Conservation (phyloP, 306 rosid genomes). For the Fragaria vesca region DNA sequence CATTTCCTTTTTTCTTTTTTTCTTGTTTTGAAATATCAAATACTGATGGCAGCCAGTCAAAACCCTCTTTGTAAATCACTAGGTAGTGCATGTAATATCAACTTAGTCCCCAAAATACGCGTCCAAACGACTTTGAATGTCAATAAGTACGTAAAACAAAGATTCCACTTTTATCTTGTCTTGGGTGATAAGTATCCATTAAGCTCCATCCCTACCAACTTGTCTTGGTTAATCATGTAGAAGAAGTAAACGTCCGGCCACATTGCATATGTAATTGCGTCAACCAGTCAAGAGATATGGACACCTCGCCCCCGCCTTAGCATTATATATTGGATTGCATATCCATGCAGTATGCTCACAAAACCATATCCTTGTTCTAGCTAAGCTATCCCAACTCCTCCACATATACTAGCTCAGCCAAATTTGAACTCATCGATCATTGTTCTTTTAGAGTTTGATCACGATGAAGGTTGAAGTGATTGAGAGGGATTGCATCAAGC, state of each 20-base stretch:
- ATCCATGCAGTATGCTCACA: not conserved
- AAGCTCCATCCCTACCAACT: not conserved
- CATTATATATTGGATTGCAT: not conserved
- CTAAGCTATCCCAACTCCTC: not conserved
- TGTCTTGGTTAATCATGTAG: not conserved
- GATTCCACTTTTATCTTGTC: not conserved
- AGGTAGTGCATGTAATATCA: not conserved
- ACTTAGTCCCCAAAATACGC: not conserved
- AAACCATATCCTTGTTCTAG: not conserved
- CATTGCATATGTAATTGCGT: not conserved
- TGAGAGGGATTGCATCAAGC: slow-evolving; percentile 9
- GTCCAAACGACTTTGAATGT: not conserved
- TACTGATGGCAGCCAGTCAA: not conserved
- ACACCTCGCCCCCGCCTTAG: not conserved
- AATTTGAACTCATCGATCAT: not conserved
- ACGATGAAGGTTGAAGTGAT: slow-evolving; percentile 18
- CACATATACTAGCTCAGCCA: not conserved
- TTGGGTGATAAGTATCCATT: not conserved
- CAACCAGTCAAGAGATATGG: not conserved
- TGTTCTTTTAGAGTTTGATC: not conserved
- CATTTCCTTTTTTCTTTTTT: too few relatives aligned
- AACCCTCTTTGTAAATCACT: not conserved
- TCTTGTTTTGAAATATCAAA: not conserved
- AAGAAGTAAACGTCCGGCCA: not conserved
- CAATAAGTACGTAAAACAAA: not conserved